phyloP scores from a whole-genome alignment of 83 land plant genomes.

The Larix sibirica region DNA sequence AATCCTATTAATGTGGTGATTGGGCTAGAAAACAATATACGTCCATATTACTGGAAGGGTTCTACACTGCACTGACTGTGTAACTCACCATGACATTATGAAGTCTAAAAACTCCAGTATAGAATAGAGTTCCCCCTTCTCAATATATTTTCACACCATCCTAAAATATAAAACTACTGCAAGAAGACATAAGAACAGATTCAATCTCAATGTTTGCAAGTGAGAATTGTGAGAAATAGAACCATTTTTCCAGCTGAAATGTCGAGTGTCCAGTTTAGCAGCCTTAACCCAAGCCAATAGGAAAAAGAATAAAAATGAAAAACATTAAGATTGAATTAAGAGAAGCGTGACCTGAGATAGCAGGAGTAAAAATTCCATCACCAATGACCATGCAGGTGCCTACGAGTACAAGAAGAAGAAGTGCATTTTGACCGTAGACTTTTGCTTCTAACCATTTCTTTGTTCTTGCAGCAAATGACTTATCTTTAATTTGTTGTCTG shows the following conservation, averaged over 20 bases:
- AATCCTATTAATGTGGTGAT: not conserved
- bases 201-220: not conserved
- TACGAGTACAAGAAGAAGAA: constrained; percentile 66
- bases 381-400: constrained; percentile 75
- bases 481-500: constrained; percentile 41
- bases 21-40: not conserved
- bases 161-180: not conserved
- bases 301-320: not conserved
- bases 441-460: constrained; percentile 46
- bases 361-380: constrained; percentile 71
- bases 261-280: not conserved
- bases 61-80: not conserved
- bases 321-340: not conserved
- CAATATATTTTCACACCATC: not conserved
- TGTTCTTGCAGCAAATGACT: constrained; percentile 58
- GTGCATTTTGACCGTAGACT: constrained; percentile 32
- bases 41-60: not conserved
- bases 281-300: not conserved
- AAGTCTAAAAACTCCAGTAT: not conserved
- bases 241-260: not conserved
- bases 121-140: not conserved
- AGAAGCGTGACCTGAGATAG: constrained; percentile 57
- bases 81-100: not conserved
- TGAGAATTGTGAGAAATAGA: not conserved
- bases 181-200: not conserved